Evolutionary conservation across 306 rosid species (phyloP).

Genomic region (apple (Malus domestica)): DNA sequence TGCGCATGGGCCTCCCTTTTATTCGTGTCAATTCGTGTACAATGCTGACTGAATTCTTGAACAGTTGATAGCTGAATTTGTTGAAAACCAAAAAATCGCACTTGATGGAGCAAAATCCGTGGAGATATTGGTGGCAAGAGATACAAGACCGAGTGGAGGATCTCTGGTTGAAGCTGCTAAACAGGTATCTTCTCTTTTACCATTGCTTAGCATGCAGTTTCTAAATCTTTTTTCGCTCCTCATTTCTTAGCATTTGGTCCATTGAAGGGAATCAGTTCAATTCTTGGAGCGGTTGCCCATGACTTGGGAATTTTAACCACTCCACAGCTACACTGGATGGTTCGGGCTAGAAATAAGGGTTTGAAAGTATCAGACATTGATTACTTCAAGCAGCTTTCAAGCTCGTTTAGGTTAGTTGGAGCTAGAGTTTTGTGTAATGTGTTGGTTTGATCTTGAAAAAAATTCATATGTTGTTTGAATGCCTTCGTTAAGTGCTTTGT

Average conservation of each 20-base stretch:
- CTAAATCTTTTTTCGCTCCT: background rate
- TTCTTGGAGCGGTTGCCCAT: conserved; percentile 51
- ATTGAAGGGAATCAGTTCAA: conserved; percentile 68
- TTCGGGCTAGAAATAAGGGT: conserved; percentile 63
- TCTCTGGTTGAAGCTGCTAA: conserved; percentile 80
- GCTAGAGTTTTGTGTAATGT: background rate
- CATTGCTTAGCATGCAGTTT: background rate
- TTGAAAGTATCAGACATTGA: conserved; percentile 47
- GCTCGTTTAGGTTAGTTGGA: conserved; percentile 64
- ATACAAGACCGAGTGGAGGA: conserved; percentile 88
- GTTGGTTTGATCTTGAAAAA: background rate
- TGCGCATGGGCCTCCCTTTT: background rate
- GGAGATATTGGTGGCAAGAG: conserved; percentile 71
- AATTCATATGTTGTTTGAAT: background rate
- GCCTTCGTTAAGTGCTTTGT: conserved; percentile 16
- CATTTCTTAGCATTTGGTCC: background rate
- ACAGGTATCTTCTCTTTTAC: conserved; percentile 29
- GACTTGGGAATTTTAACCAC: conserved; percentile 88
- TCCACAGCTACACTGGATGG: conserved; percentile 94
- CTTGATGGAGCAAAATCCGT: conserved; percentile 37
- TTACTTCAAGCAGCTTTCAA: conserved; percentile 65
- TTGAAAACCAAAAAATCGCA: conserved; percentile 44
- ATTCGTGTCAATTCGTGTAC: background rate
- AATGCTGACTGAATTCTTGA: background rate
- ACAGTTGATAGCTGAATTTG: conserved; percentile 61